Percentiles rank a stretch among this genome's conserved stretches.
phyloP scores from a whole-genome alignment of 345 rosid genomes.

The Lepidium africanum region DNA sequence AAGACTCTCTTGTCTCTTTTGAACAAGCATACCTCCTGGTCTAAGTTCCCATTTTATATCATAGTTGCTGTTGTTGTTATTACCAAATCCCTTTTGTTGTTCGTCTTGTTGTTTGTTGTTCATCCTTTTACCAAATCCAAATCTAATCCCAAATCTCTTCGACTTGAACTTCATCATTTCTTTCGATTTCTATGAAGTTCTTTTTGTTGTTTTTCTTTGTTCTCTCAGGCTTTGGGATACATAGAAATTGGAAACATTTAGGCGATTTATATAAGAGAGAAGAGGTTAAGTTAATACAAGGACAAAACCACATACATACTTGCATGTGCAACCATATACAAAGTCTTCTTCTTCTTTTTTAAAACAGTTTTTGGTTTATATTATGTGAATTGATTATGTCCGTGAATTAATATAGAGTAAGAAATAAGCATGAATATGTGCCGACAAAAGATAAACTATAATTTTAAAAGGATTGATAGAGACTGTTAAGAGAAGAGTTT shows the following conservation, averaged over 20 bases:
- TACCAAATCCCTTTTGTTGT: constrained; percentile 28
- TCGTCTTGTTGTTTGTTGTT: constrained; percentile 25
- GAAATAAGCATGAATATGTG: constrained; percentile 1
- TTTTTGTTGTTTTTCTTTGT: not conserved
- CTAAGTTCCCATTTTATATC: constrained; percentile 86
- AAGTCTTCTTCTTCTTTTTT: not conserved
- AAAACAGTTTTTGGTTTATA: not conserved
- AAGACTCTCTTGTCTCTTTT: constrained; percentile 49
- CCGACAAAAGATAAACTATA: constrained; percentile 25
- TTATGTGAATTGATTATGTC: not conserved
- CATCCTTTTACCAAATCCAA: constrained; percentile 34
- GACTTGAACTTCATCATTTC: constrained; percentile 64
- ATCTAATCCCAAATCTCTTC: constrained; percentile 59
- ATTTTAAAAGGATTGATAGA: constrained; percentile 2
- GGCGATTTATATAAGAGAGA: constrained; percentile 22
- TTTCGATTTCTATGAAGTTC: not conserved
- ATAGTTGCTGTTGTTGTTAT: constrained; percentile 16
- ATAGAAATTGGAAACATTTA: not conserved
- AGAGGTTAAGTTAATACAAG: not conserved
- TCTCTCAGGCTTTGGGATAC: not conserved
- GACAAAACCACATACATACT: constrained; percentile 25
- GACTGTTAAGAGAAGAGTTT: constrained; percentile 2
- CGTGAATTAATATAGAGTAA: not conserved
- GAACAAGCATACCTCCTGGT: constrained; percentile 96
- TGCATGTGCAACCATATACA: constrained; percentile 22